Base-by-base conservation (phyloP, 306 rosid genomes). In the Dryas drummondii region DNA sequence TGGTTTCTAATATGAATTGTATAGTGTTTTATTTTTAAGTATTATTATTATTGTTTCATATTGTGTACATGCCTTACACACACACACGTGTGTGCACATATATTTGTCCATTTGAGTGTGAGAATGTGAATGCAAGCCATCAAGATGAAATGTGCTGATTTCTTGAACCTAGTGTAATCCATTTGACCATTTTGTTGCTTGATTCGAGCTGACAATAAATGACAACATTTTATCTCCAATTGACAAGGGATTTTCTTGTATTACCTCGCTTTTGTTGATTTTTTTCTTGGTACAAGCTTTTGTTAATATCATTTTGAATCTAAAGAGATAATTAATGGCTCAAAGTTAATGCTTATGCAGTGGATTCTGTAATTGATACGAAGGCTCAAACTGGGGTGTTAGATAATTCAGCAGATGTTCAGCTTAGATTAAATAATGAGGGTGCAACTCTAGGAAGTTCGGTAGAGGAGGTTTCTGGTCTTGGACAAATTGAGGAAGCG, bases 341-440 rank as follows among this genome's bases (percentile, higher is more conserved):
- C 58, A 68, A 49, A 49, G 46, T 50, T 68, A 3, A 68, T 68
- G 59, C 15, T 14, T 68, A 58, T 42, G 76, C 73, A 80, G 84
- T 80, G 80, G 76, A 66, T 75, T 55, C 80, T 70, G 72, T 65
- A 53, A 46, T 75, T 54, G 80, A 42, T 68, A 68, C 54, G 53
- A 64, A 22, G 48, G 46, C 62, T 50, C 47, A 80, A 12, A 55
- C 47, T 12, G 72, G 22, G 73, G 37, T 40, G 10, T 54, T 54
- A 41, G 84, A 80, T 55, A 46, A 64, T 55, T 70, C 73, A 55
- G 27, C 72, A 52, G 67, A 47, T 53, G 60, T 69, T 52, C 80
- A 75, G 55, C 80, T 68, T 6, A 72, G 68, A 42, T 69, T 60
- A 17, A 76, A 71, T 32, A 66, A 81, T 12, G 73, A 72, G 26